Conservation (phyloP, 2,329 filamentous ascomycete genomes). For the Claviceps lovelessii region DNA sequence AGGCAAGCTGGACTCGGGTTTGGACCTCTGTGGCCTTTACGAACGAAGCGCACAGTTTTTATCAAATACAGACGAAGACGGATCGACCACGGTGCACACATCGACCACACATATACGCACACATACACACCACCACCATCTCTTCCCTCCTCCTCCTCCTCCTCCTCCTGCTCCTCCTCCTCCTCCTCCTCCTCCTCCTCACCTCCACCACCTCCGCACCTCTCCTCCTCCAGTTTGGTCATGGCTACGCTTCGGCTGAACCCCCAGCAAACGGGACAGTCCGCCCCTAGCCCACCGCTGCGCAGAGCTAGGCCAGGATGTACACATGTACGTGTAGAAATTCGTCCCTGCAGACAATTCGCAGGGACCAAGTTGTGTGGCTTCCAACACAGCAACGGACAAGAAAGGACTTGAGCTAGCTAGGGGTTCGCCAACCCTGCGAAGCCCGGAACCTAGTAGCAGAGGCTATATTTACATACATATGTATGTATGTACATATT, state of each 20-base stretch:
- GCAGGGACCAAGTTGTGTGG: background rate
- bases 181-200: background rate
- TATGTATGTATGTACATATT: background rate
- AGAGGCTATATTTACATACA: background rate
- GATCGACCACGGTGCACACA: slow-evolving; percentile 1
- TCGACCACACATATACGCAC: slow-evolving; percentile 1
- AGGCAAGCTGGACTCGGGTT: slow-evolving; percentile 2
- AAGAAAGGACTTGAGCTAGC: background rate
- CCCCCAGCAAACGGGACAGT: background rate
- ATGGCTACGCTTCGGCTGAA: background rate
- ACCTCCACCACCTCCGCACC: background rate
- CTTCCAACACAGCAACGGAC: background rate
- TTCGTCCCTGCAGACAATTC: background rate
- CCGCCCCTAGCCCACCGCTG: background rate
- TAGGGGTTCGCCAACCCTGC: background rate
- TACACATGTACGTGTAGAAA: background rate
- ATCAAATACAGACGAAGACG: slow-evolving; percentile 2
- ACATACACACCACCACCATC: slow-evolving; percentile 3
- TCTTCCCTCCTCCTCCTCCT: background rate
- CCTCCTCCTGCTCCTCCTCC: background rate
- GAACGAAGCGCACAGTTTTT: slow-evolving; percentile 4
- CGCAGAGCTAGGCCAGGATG: background rate
- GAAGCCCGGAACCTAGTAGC: background rate
- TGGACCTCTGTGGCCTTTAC: slow-evolving; percentile 5
- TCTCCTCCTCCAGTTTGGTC: background rate